Base-by-base conservation (phyloP, 2,329 filamentous ascomycete species). In the Atkinsonella hypoxylon region DNA sequence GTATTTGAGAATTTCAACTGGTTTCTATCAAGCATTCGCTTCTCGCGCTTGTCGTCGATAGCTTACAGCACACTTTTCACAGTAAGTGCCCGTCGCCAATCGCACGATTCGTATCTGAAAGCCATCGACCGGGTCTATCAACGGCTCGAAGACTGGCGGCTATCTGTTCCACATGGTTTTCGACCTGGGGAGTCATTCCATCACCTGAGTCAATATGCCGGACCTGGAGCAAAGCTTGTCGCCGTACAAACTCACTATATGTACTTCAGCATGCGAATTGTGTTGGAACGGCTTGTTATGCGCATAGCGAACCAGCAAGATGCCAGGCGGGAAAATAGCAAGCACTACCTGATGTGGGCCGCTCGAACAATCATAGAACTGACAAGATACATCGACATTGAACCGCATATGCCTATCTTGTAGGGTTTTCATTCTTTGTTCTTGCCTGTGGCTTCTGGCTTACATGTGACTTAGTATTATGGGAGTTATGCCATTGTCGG, bases 1-100 rank as follows among this genome's bases (percentile, higher is more conserved):
- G 31, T 57, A 5, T 59, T 68, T 42, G 60, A 57, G 17, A 58
- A 55, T 5, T 67, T 63, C 45, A 61, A 70, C 54, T 70, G 64
- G 63, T 64, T 70, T 30, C 45, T 65, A 1, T 52, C 59, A 3
- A 60, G 59, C 18, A 57, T 62, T 18, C 59, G 62, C 4, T 59
- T 67, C 32, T 53, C 55, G 22, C 56, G 68, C 4, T 51, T 70
- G 1, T 48, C 64, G 0, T 68, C 68, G 1, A 58, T 58, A 6
- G 61, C 62, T 0, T 68, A 66, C 48, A 59, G 55, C 2, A 56
- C 57, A 3, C 58, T 70, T 0, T 69, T 69, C 49, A 67, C 66
- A 0, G 58, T 67, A 17, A 67, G 56, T 18, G 65, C 64, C 0
- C 58, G 58, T 1, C 51, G 55, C n/a, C 59, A 59, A 12, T 50